Base-by-base conservation (phyloP, 768 basidiomycete genomes). In the Mycena capillaripes region DNA sequence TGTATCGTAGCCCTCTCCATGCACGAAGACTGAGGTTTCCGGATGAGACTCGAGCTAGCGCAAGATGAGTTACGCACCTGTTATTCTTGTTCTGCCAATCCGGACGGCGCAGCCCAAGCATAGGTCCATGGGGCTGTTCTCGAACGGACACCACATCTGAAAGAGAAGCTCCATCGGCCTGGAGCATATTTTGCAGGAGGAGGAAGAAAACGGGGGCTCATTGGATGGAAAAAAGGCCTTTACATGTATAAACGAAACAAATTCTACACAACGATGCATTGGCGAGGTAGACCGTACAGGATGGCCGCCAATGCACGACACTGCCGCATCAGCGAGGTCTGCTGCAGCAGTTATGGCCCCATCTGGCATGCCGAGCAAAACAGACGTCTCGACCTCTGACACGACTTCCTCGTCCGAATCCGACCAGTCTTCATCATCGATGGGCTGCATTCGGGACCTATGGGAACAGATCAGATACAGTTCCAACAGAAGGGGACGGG, bases 61-160 rank as follows among this genome's bases (percentile, higher is more conserved):
- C 73, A 42, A 38, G 75, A 71, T 50, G 66, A 66, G 73, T 30
- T 57, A 81, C 92, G 80, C 83, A 94, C 95, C 95, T 93, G 77
- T 94, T 94, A 25, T 86, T 83, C 81, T 93, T 92, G 65, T 88
- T 85, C 78, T 97, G 95, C 82, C 96, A 97, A 17, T 78, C 6
- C 87, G 81, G 40, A 87, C 85, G 2, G 93, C 85, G 77, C 96
- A 97, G 14, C 91, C 95, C 92, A 95, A 97, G 96, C 86, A 76
- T 96, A 97, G 89, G 78, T 97, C 96, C 88, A 92, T 91, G 7
- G 92, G 89, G 76, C 94, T 97, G 42, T 92, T 86, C 78, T 96
- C 93, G 75, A 97, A 90, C 0, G 96, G 96, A 80, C 94, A 96
- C 94, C 95, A 97, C 77, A 97, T 87, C 78, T 97, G 95, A 14